Evolutionary conservation across 768 basidiomycete species (phyloP).

Genomic region (Auriculariales sp.): DNA sequence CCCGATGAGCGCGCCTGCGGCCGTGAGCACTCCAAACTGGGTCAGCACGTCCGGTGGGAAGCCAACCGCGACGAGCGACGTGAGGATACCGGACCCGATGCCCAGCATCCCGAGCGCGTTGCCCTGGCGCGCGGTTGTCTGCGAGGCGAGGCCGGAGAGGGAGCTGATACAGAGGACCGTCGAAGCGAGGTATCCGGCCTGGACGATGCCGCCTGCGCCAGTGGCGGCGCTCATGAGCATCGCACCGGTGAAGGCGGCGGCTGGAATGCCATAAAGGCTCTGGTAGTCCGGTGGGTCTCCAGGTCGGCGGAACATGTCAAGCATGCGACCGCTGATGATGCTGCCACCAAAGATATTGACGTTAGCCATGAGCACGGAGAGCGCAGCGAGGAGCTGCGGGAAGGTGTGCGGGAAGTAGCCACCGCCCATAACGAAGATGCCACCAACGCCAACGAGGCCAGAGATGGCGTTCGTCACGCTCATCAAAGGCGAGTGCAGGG

Average conservation of each 20-base stretch:
- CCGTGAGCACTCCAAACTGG: conserved; percentile 66
- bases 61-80: conserved; percentile 72
- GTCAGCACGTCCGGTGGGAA: conserved; percentile 59
- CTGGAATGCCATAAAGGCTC: conserved; percentile 70
- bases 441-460: conserved; percentile 69
- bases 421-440: conserved; percentile 84
- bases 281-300: conserved; percentile 82
- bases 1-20: conserved; percentile 58
- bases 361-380: conserved; percentile 76
- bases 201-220: conserved; percentile 74
- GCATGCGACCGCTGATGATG: conserved; percentile 81
- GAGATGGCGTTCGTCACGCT: conserved; percentile 40
- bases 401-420: conserved; percentile 70
- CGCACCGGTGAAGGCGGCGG: conserved; percentile 67
- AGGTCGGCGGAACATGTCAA: conserved; percentile 83
- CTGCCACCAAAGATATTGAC: conserved; percentile 84
- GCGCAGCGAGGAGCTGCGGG: conserved; percentile 64
- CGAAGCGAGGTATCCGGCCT: conserved; percentile 76
- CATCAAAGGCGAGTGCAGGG: conserved; percentile 61
- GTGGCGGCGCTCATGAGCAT: conserved; percentile 72
- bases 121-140: conserved; percentile 74
- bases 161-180: conserved; percentile 80
- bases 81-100: conserved; percentile 65
- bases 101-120: conserved; percentile 80
- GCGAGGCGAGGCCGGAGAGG: conserved; percentile 64